phyloP scores from a whole-genome alignment of 2,329 filamentous ascomycete genomes.

The Ophiocordyceps australis region DNA sequence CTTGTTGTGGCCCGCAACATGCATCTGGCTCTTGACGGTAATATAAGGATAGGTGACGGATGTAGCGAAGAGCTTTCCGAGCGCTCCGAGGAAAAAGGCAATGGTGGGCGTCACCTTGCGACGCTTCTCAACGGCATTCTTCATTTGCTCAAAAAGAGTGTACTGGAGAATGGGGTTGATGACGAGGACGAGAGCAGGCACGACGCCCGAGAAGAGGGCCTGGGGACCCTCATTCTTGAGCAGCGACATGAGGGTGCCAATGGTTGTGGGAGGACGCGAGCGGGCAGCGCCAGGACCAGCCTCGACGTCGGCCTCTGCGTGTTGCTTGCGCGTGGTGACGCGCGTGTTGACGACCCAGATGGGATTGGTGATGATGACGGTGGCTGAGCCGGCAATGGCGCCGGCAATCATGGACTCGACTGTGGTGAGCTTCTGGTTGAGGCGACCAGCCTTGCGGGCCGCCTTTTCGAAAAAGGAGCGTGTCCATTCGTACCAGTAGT shows the following conservation, averaged over 20 bases:
- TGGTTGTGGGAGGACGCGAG: slow-evolving; percentile 46
- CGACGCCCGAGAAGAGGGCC: slow-evolving; percentile 79
- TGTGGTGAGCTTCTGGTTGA: slow-evolving; percentile 70
- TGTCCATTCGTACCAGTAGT: slow-evolving; percentile 99
- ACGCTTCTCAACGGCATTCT: slow-evolving; percentile 67
- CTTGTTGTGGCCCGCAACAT: slow-evolving; percentile 64
- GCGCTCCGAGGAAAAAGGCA: slow-evolving; percentile 77
- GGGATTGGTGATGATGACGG: slow-evolving; percentile 90
- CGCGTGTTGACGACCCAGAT: slow-evolving; percentile 99
- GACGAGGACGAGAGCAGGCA: slow-evolving; percentile 83
- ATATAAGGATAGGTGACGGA: slow-evolving; percentile 96
- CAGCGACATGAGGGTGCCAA: slow-evolving; percentile 65
- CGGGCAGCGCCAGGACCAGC: slow-evolving; percentile 15
- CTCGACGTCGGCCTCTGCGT: slow-evolving; percentile 23
- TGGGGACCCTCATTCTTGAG: slow-evolving; percentile 68
- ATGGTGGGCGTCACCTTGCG: slow-evolving; percentile 63
- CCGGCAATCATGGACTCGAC: slow-evolving; percentile 90
- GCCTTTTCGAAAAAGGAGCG: slow-evolving; percentile 70
- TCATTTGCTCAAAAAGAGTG: slow-evolving; percentile 96
- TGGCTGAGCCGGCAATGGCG: slow-evolving; percentile 82
- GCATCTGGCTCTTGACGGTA: slow-evolving; percentile 95
- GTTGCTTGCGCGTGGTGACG: slow-evolving; percentile 74
- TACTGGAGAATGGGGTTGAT: slow-evolving; percentile 98
- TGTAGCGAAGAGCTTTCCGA: slow-evolving; percentile 90
- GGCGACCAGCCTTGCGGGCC: slow-evolving; percentile 52